phyloP scores from a whole-genome alignment of 257 asterid species.

The Leonotis leonurus region DNA sequence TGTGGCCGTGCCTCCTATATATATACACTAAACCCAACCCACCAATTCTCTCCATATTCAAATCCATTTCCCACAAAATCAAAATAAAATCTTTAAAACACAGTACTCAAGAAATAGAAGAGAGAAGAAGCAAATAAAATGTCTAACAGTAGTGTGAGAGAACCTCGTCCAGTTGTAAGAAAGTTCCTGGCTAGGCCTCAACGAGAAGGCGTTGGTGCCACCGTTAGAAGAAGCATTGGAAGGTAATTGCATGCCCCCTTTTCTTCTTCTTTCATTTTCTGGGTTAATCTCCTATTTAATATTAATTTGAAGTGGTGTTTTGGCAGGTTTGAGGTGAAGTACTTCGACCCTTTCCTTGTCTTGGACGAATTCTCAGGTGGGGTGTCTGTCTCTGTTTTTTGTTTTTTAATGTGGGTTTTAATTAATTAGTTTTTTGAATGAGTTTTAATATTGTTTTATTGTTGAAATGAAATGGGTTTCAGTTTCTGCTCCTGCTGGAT shows the following conservation, averaged over 20 bases:
- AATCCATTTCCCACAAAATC: background rate
- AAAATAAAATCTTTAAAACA: background rate
- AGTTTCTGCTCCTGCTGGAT: slow-evolving; percentile 97
- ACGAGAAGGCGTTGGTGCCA: slow-evolving; percentile 82
- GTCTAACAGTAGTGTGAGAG: slow-evolving; percentile 36
- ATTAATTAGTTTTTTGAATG: too few species aligned
- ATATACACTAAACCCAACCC: too few species aligned
- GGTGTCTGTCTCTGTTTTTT: slow-evolving; percentile 4
- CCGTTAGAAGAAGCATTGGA: slow-evolving; percentile 90
- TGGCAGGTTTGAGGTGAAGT: slow-evolving; percentile 65
- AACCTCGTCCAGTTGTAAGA: slow-evolving; percentile 58
- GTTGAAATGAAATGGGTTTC: slow-evolving; percentile 10
- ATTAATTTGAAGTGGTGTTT: too few species aligned
- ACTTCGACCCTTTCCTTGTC: slow-evolving; percentile 80
- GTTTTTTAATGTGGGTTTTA: background rate
- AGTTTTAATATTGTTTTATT: background rate
- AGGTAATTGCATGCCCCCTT: too few species aligned
- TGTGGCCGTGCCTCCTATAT: too few species aligned
- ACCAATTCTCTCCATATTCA: too few species aligned
- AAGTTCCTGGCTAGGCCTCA: slow-evolving; percentile 79
- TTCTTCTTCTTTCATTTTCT: background rate
- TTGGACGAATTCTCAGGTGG: slow-evolving; percentile 87
- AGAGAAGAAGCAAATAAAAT: background rate
- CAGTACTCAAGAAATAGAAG: background rate
- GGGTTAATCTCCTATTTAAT: too few species aligned